A percentile compares a stretch with the other conserved stretches of the same genome.
These are phyloP conservation scores for Auricularia sp. DNA, from an alignment of 768 basidiomycete genomes.

Conservation along the genomic window DNA sequence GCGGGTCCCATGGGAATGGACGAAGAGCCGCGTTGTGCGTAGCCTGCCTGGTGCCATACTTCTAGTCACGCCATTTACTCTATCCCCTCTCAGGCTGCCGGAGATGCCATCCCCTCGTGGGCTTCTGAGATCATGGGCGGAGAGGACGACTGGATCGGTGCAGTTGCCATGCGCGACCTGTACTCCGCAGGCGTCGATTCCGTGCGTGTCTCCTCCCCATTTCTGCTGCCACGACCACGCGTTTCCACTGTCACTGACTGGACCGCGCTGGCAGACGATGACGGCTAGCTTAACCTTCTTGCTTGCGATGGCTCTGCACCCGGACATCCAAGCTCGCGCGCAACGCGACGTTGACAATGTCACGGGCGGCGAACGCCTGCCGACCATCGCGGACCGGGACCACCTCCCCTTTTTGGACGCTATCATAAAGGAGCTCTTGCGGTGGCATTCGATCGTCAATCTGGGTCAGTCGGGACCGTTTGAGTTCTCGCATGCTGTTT, in stretches of 20 bases:
- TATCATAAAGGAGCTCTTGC: not conserved
- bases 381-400: not conserved
- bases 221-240: no score
- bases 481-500: not conserved
- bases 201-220: no score
- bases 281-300: not conserved
- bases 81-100: no score
- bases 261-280: no score
- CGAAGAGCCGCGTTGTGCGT: constrained; percentile 10
- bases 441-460: not conserved
- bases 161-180: no score
- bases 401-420: not conserved
- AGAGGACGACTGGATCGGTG: no score
- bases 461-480: not conserved
- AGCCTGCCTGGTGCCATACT: no score
- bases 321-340: not conserved
- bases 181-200: no score
- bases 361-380: not conserved
- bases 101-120: no score
- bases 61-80: no score
- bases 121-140: no score
- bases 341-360: not conserved
- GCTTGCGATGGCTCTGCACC: not conserved
- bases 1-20: constrained; percentile 6
- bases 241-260: no score